phyloP scores from a whole-genome alignment of 2,329 filamentous ascomycete genomes.

The Epichloe aotearoae region DNA sequence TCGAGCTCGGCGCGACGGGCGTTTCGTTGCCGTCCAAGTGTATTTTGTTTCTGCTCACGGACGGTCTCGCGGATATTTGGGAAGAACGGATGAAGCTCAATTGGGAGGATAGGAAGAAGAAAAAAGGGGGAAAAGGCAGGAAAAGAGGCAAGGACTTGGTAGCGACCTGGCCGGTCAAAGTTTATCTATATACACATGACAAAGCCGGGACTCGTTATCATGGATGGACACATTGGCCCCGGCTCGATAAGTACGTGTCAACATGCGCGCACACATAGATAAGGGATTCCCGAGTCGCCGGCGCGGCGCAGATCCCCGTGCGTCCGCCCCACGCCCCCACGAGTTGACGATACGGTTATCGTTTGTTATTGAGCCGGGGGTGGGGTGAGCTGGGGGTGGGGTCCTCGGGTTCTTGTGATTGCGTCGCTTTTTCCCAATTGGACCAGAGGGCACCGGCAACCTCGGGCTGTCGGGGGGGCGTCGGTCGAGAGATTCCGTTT shows the following conservation, averaged over 20 bases:
- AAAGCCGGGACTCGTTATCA: background rate
- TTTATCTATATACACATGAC: background rate
- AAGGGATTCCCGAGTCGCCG: conserved; percentile 3
- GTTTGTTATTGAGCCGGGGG: too few species aligned
- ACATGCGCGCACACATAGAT: too few species aligned
- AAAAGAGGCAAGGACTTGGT: background rate
- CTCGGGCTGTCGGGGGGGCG: background rate
- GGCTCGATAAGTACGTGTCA: background rate
- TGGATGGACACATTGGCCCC: background rate
- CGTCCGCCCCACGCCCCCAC: too few species aligned
- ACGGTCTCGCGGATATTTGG: too few species aligned
- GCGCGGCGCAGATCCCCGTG: background rate
- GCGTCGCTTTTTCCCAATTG: background rate
- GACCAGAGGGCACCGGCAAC: background rate
- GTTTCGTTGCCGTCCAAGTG: too few species aligned
- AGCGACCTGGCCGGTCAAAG: background rate
- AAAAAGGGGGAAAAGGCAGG: background rate
- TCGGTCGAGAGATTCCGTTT: too few species aligned
- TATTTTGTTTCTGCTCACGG: too few species aligned
- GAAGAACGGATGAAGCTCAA: background rate
- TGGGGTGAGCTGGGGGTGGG: too few species aligned
- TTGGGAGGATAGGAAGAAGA: background rate
- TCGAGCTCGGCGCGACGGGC: too few species aligned
- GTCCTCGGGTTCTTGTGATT: too few species aligned
- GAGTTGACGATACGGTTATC: too few species aligned